Base-by-base conservation (phyloP, 306 rosid genomes). In the Begonia loranthoides region DNA sequence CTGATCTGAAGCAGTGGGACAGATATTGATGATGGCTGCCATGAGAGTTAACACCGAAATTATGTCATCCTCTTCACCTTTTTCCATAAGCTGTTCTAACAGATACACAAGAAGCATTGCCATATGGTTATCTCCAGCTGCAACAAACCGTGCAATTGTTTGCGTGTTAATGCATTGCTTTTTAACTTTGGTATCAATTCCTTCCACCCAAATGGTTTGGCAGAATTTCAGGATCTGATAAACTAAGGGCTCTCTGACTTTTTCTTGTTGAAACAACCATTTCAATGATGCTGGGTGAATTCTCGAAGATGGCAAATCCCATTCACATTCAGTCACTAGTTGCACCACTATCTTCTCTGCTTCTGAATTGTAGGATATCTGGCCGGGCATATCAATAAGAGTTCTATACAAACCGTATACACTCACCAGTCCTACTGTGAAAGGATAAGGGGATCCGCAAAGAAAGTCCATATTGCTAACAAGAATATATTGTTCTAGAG, bases 241-340 rank as follows among this genome's bases (percentile, higher is more conserved):
- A 59, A 76, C 66, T 63, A 82, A 60, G 34, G 78, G 66, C 36
- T 72, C 57, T 36, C 64, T 65, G 52, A 85, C 66, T 55, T 49
- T 76, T 66, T 85, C 92, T 74, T 90, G 95, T 69, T 82, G 93
- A 65, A 90, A 90, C 77, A 90, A 62, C 97, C 97, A 85, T 62
- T 78, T 78, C 68, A 90, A 66, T 13, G 97, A 72, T 54, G 77
- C 63, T 13, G 66, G 58, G 71, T 85, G 94, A 74, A 82, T 70
- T 70, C 79, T 70, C 57, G 87, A 69, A 49, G 82, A 72, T 70
- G 75, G 76, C 64, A 85, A 67, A 68, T 82, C 77, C 94, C 97
- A 90, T 69, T 68, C 79, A 49, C 55, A 62, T 51, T 66, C 75
- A 59, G 63, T 68, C 67, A 78, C 61, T 59, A 85, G 65, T 62